phyloP scores from a whole-genome alignment of 1,284 basidiomycete species.

The Naganishia liquefaciens region DNA sequence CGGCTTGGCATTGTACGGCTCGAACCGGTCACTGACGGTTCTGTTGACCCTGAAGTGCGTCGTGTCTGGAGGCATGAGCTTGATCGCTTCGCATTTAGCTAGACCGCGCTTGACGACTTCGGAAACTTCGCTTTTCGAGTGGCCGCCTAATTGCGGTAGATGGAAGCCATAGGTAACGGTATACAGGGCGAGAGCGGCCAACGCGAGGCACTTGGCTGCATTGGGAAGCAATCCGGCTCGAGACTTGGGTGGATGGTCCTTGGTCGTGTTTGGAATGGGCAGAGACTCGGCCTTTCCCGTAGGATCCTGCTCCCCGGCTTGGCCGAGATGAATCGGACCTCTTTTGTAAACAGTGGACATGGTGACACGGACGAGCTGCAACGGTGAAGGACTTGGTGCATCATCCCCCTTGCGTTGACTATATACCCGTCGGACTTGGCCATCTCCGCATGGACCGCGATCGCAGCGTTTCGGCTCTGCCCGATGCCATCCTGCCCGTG shows the following conservation, averaged over 20 bases:
- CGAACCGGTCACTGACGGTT: conserved; percentile 69
- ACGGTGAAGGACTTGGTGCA: background rate
- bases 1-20: conserved; percentile 61
- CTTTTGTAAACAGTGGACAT: conserved; percentile 13
- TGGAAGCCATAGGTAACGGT: conserved; percentile 11
- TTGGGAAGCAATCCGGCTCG: conserved; percentile 2
- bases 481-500: background rate
- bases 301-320: background rate
- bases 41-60: conserved; percentile 58
- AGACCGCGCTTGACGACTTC: conserved; percentile 26
- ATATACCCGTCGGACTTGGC: background rate
- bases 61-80: conserved; percentile 30
- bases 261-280: conserved; percentile 20
- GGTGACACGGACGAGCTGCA: background rate
- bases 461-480: conserved; percentile 4
- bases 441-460: conserved; percentile 6
- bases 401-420: background rate
- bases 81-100: conserved; percentile 23
- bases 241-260: conserved; percentile 13
- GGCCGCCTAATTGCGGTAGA: conserved; percentile 17
- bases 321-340: conserved; percentile 14
- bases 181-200: background rate
- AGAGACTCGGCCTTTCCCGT: conserved; percentile 3
- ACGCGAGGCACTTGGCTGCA: background rate
- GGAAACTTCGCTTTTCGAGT: background rate